Evolutionary conservation across 1,139 yeast species (phyloP).

Genomic region (Hyphopichia pseudoburtonii): DNA sequence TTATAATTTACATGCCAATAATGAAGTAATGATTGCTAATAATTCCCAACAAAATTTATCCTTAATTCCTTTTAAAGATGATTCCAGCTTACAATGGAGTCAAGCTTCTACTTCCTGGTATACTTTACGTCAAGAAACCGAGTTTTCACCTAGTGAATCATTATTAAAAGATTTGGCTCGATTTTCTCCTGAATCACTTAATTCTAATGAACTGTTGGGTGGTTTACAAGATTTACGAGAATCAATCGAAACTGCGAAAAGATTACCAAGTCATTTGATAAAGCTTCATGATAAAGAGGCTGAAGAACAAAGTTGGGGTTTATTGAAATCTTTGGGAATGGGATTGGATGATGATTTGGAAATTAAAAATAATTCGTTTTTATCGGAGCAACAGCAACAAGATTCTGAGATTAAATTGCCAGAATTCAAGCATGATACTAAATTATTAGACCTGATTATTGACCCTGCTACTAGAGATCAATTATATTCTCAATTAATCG

Average conservation of each 20-base stretch:
- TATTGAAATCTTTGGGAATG: constrained; percentile 20
- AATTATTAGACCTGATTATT: too few relatives aligned
- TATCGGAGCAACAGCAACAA: background rate
- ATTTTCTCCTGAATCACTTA: constrained; percentile 16
- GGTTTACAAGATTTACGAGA: constrained; percentile 14
- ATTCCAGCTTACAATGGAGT: constrained; percentile 37
- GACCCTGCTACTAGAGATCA: constrained; percentile 9
- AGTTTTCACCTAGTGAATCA: too few relatives aligned
- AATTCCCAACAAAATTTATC: constrained; percentile 2
- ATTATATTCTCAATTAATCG: constrained; percentile 14
- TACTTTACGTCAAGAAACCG: too few relatives aligned
- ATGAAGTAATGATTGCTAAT: constrained; percentile 21
- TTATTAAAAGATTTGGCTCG: constrained; percentile 20
- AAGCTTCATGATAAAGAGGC: constrained; percentile 10
- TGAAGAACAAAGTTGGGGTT: constrained; percentile 20
- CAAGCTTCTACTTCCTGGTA: constrained; percentile 14
- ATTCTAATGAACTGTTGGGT: background rate
- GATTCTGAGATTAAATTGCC: background rate
- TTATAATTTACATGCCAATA: constrained; percentile 30
- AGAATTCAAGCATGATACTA: background rate
- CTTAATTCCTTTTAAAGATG: constrained; percentile 31
- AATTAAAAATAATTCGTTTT: background rate
- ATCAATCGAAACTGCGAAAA: constrained; percentile 17
- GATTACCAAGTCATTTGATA: constrained; percentile 9
- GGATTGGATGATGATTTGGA: background rate